A percentile compares a stretch with the other conserved stretches of the same genome.
These are phyloP conservation scores for Cutaneotrichosporon spelunceum DNA, from an alignment of 1,284 basidiomycete species.

Conservation along the genomic window DNA sequence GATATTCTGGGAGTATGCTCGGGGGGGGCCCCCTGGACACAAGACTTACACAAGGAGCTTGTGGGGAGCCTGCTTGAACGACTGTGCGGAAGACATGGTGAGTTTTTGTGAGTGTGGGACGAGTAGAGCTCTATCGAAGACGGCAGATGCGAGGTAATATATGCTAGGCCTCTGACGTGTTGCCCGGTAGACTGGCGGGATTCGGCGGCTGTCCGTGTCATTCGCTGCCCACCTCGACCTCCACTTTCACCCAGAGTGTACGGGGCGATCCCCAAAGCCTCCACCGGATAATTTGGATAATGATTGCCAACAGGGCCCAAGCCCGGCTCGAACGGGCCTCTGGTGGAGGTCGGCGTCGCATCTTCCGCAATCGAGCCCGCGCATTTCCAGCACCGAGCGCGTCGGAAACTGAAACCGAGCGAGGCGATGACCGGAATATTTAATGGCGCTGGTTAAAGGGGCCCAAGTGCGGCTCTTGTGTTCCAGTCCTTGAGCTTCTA, in stretches of 20 bases:
- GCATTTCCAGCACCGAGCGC: not conserved
- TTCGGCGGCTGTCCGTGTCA: not conserved
- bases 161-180: not conserved
- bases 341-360: not conserved
- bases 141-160: not conserved
- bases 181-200: not conserved
- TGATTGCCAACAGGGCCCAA: not conserved
- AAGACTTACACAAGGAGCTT: slow-evolving; percentile 45
- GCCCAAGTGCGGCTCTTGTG: too few relatives aligned
- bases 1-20: too few relatives aligned
- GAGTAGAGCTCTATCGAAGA: not conserved
- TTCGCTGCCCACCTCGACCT: not conserved
- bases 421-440: not conserved
- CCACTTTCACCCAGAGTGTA: not conserved
- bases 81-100: slow-evolving; percentile 26
- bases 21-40: not conserved
- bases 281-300: not conserved
- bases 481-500: too few relatives aligned
- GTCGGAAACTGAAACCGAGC: not conserved
- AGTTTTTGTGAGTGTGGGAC: not conserved
- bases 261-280: too few relatives aligned
- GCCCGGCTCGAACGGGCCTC: not conserved
- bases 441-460: not conserved
- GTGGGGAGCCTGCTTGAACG: slow-evolving; percentile 45
- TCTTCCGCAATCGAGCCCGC: not conserved